These are phyloP conservation scores for Flammula alnicola DNA, from an alignment of 1,284 basidiomycete species.

Conservation along the genomic window DNA sequence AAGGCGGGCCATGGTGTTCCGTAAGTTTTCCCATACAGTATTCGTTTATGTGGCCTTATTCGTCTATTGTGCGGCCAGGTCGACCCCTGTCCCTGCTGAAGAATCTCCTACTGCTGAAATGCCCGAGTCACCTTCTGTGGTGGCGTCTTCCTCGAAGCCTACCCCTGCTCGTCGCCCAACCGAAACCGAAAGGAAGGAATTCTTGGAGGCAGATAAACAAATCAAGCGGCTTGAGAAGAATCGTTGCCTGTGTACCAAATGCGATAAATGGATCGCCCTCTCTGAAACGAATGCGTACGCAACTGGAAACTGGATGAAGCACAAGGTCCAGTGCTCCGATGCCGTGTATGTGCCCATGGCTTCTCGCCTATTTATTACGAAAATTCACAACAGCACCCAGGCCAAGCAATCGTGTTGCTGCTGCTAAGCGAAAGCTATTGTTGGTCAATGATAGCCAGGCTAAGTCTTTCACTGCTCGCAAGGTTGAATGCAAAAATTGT, in stretches of 20 bases:
- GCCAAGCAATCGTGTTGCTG: constrained; percentile 58
- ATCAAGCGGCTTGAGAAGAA: constrained; percentile 52
- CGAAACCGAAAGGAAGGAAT: constrained; percentile 52
- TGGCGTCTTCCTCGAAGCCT: constrained; percentile 13
- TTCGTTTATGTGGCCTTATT: constrained; percentile 9
- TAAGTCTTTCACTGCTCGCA: constrained; percentile 45
- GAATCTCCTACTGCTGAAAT: constrained; percentile 7
- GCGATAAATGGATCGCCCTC: constrained; percentile 63
- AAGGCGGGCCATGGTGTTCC: constrained; percentile 30
- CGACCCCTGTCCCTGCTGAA: constrained; percentile 9
- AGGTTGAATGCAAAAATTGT: constrained; percentile 58
- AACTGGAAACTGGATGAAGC: constrained; percentile 55
- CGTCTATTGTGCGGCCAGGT: constrained; percentile 7
- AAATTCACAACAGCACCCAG: constrained; percentile 30
- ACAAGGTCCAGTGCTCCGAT: constrained; percentile 50
- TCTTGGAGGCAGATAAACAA: constrained; percentile 56
- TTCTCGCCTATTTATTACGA: neutral
- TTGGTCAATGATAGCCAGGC: constrained; percentile 66
- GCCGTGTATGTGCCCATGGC: constrained; percentile 37
- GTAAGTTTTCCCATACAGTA: constrained; percentile 31
- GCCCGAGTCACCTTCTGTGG: constrained; percentile 7
- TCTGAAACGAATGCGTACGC: constrained; percentile 45
- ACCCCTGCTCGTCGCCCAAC: constrained; percentile 31
- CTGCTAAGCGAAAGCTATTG: constrained; percentile 59
- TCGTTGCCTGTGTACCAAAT: constrained; percentile 59